These are phyloP conservation scores for Ambrosiella beaveri DNA, from an alignment of 2,329 filamentous ascomycete species.

Conservation along the genomic window DNA sequence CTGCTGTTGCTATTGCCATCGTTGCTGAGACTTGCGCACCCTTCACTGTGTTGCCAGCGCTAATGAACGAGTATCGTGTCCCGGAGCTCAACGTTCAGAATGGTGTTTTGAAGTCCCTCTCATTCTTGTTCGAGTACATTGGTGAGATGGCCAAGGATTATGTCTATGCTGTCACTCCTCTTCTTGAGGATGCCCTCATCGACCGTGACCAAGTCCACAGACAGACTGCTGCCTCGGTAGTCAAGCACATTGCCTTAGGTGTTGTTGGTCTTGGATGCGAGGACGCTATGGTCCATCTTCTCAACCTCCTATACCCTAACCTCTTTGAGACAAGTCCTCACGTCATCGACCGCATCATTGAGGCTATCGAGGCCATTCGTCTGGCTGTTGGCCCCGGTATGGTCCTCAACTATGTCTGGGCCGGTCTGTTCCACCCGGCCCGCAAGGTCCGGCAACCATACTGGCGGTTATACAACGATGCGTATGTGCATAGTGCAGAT, in stretches of 20 bases:
- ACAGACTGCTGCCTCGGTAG: conserved; percentile 87
- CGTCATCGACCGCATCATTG: conserved; percentile 94
- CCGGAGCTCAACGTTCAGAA: conserved; percentile 98
- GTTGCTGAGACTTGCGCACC: conserved; percentile 96
- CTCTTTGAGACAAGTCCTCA: conserved; percentile 95
- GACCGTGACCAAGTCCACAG: conserved; percentile 96
- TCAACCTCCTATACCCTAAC: conserved; percentile 92
- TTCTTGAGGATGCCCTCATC: conserved; percentile 92
- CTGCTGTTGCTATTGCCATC: conserved; percentile 93
- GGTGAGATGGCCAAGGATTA: conserved; percentile 99
- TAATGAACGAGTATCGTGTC: conserved; percentile 99
- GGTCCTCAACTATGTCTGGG: conserved; percentile 97
- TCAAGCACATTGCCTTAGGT: conserved; percentile 93
- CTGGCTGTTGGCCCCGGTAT: conserved; percentile 84
- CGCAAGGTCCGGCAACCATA: conserved; percentile 88
- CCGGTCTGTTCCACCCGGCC: conserved; percentile 89
- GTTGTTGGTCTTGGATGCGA: conserved; percentile 97
- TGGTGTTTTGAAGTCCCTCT: conserved; percentile 89
- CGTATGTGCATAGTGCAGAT: conserved; percentile 85
- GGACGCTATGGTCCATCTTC: conserved; percentile 93
- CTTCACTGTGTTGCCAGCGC: conserved; percentile 90
- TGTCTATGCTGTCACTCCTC: conserved; percentile 89
- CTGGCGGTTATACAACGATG: conserved; percentile 93
- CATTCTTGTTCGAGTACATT: conserved; percentile 97
- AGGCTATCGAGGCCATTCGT: conserved; percentile 89